Percentiles rank a stretch among this genome's conserved stretches.
Evolutionary conservation across 179 eudicot species (phyloP).

Genomic region (Corrigiola litoralis): DNA sequence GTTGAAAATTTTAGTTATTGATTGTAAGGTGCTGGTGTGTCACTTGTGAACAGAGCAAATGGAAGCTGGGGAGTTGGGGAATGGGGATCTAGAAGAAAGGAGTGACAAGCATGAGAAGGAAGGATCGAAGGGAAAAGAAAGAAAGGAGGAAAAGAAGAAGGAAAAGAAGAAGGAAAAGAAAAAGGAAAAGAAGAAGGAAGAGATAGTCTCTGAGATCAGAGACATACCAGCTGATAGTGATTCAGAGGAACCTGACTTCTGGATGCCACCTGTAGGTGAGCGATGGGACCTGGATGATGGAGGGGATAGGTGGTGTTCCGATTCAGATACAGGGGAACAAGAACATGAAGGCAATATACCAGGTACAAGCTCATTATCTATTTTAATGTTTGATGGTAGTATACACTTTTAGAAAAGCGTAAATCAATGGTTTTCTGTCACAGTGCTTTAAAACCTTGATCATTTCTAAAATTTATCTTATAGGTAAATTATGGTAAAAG

Average conservation of each 20-base stretch:
- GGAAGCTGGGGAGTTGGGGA: constrained; percentile 51
- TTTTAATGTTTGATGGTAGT: too few species aligned
- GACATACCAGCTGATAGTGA: constrained; percentile 52
- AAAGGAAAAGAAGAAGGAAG: constrained; percentile 34
- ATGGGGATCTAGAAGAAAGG: constrained; percentile 29
- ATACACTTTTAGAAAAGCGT: too few species aligned
- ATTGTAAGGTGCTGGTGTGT: constrained; percentile 2
- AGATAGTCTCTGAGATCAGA: constrained; percentile 48
- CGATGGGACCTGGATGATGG: constrained; percentile 90
- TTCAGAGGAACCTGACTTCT: constrained; percentile 60
- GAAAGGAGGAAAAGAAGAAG: constrained; percentile 27
- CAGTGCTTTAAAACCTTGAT: too few species aligned
- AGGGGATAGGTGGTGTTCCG: constrained; percentile 82
- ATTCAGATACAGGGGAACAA: constrained; percentile 49
- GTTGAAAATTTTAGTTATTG: not conserved
- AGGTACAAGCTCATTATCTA: too few species aligned
- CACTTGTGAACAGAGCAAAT: constrained; percentile 52
- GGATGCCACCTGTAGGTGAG: constrained; percentile 78
- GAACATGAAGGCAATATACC: constrained; percentile 34
- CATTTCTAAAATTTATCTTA: too few species aligned
- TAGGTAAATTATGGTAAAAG: too few species aligned
- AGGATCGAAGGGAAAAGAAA: constrained; percentile 22
- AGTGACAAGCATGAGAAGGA: constrained; percentile 24
- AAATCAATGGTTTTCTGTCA: too few species aligned
- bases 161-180: constrained; percentile 33